Evolutionary conservation across 495 filamentous ascomycete genomes (phyloP).

Genomic region (Parathielavia hyrcaniae): DNA sequence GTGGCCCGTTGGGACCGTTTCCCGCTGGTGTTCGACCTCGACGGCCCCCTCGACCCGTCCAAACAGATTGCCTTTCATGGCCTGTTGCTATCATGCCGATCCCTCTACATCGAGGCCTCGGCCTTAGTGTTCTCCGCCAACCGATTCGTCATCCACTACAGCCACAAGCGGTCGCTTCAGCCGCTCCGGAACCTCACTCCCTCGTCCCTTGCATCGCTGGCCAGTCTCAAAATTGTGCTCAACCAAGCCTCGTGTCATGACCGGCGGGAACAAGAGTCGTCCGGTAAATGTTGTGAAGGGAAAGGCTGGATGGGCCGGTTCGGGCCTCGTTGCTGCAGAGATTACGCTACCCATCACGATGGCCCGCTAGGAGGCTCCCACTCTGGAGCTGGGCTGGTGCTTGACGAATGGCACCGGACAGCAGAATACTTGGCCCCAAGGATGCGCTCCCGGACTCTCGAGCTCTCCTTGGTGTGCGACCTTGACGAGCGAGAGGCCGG

Average conservation of each 20-base stretch:
- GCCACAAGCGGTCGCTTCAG: neutral
- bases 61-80: neutral
- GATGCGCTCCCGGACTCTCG: neutral
- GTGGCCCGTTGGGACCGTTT: neutral
- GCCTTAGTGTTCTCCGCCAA: slow-evolving; percentile 6
- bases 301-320: no score
- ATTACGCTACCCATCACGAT: neutral
- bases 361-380: neutral
- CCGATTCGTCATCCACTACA: slow-evolving; percentile 4
- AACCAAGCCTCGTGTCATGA: neutral
- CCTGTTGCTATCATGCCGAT: neutral
- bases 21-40: neutral
- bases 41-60: neutral
- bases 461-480: neutral
- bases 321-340: neutral
- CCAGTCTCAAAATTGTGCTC: neutral
- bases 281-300: neutral
- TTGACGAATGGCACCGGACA: neutral
- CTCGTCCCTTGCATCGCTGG: neutral
- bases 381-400: neutral
- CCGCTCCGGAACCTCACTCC: neutral
- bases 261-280: neutral
- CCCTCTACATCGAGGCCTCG: neutral
- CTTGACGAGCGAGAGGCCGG: neutral
- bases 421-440: neutral